A percentile compares a stretch with the other conserved stretches of the same genome.
Conservation (phyloP, 371 early-diverging fungal species). For the Dipsacomyces acuminosporus region DNA sequence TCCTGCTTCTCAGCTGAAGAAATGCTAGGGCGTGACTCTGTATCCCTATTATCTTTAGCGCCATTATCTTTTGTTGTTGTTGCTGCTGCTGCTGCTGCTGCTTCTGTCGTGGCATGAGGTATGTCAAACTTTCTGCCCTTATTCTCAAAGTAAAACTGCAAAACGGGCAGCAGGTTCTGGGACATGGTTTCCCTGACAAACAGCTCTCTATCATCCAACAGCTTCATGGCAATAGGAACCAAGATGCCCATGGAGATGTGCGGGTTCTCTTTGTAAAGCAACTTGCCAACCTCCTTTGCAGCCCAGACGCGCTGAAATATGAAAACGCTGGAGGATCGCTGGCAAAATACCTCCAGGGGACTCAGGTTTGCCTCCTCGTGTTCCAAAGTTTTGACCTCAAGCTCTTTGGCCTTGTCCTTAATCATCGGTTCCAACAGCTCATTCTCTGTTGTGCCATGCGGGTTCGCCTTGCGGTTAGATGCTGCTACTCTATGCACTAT, state of each 20-base stretch:
- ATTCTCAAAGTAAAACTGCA: conserved; percentile 33
- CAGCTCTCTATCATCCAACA: conserved; percentile 42
- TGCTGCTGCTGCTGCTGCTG: background rate
- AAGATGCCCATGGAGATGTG: conserved; percentile 22
- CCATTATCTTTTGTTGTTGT: background rate
- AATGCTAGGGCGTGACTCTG: background rate
- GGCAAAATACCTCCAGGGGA: conserved; percentile 35
- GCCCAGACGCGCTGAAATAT: conserved; percentile 50
- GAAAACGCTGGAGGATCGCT: conserved; percentile 33
- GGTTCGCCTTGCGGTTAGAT: conserved; percentile 29
- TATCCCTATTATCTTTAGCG: background rate
- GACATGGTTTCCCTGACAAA: conserved; percentile 48
- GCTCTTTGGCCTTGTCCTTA: conserved; percentile 30
- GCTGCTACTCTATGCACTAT: conserved; percentile 44
- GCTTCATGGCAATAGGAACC: conserved; percentile 43
- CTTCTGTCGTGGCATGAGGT: too few relatives aligned
- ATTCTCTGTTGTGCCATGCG: conserved; percentile 27
- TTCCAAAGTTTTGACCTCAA: conserved; percentile 28
- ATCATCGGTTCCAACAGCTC: conserved; percentile 42
- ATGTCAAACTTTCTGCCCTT: too few relatives aligned
- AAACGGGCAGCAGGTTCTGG: conserved; percentile 33
- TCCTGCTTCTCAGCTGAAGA: too few relatives aligned
- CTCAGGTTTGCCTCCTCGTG: conserved; percentile 34
- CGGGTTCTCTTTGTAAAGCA: conserved; percentile 11
- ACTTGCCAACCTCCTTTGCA: conserved; percentile 36